These are phyloP conservation scores for Pichia heedii DNA, from an alignment of 805 yeast species.

Conservation along the genomic window DNA sequence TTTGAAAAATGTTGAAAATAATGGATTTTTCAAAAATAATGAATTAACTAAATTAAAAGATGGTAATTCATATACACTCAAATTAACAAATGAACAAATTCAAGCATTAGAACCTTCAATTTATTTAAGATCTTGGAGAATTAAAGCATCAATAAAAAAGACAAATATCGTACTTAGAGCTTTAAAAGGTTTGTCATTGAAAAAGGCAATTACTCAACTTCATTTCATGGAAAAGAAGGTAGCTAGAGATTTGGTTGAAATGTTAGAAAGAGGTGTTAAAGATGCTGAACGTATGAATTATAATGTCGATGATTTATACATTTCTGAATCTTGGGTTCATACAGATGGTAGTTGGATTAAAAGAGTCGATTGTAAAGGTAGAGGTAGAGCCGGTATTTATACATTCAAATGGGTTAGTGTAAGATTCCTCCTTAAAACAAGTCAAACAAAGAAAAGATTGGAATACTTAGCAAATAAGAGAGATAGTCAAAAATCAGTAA, in stretches of 20 bases:
- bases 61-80: slow-evolving; percentile 39
- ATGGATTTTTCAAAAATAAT: slow-evolving; percentile 64
- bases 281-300: slow-evolving; percentile 58
- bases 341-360: slow-evolving; percentile 71
- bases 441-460: slow-evolving; percentile 34
- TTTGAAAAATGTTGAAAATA: slow-evolving; percentile 44
- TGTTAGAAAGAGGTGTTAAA: slow-evolving; percentile 62
- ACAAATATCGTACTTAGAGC: slow-evolving; percentile 73
- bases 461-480: slow-evolving; percentile 20
- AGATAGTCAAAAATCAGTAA: slow-evolving; percentile 37
- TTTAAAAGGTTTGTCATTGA: slow-evolving; percentile 59
- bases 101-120: slow-evolving; percentile 81
- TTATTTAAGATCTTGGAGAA: slow-evolving; percentile 70
- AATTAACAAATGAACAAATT: slow-evolving; percentile 55
- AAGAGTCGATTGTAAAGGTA: slow-evolving; percentile 74
- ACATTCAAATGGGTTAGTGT: slow-evolving; percentile 74
- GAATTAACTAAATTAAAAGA: slow-evolving; percentile 36
- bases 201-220: slow-evolving; percentile 82
- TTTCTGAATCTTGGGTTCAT: slow-evolving; percentile 85
- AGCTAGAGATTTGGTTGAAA: slow-evolving; percentile 67
- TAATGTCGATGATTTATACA: slow-evolving; percentile 52
- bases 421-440: slow-evolving; percentile 66
- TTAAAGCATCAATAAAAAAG: slow-evolving; percentile 84
- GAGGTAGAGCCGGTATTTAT: slow-evolving; percentile 81
- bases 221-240: slow-evolving; percentile 79